Evolutionary conservation across 176 grass and related monocot genomes (phyloP).

Genomic region (Cymbopogon citratus): DNA sequence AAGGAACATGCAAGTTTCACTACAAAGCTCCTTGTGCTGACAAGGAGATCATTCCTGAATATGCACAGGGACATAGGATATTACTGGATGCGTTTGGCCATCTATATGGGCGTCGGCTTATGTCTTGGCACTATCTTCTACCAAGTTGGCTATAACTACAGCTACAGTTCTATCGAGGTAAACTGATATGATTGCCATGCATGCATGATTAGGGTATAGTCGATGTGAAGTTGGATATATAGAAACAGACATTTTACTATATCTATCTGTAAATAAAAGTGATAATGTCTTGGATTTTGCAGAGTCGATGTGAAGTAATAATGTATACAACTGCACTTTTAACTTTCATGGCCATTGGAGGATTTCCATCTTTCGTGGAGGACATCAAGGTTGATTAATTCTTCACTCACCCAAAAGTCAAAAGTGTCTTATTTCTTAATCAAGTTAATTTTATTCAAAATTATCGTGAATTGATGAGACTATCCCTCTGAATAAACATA

Average conservation of each 20-base stretch:
- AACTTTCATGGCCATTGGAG: no score
- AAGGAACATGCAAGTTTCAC: slow-evolving; percentile 33
- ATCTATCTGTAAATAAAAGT: background rate
- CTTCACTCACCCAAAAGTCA: no score
- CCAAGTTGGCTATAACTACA: slow-evolving; percentile 37
- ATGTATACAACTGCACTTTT: no score
- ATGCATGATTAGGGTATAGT: background rate
- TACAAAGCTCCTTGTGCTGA: slow-evolving; percentile 38
- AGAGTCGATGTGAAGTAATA: no score
- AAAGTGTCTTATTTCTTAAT: no score
- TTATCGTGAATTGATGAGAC: no score
- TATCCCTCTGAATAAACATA: no score
- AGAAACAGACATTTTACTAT: no score
- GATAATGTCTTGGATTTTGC: background rate
- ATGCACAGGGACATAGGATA: slow-evolving; percentile 54
- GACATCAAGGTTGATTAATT: no score
- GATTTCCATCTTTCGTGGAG: no score
- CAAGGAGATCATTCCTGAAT: slow-evolving; percentile 47
- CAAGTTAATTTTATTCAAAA: no score
- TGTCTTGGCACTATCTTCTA: slow-evolving; percentile 52
- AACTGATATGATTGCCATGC: background rate
- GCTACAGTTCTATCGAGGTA: slow-evolving; percentile 46
- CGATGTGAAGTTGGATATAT: background rate
- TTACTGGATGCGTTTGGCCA: slow-evolving; percentile 50
- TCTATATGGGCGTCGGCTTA: slow-evolving; percentile 27